phyloP scores from a whole-genome alignment of 2,329 filamentous ascomycete species.

The Colletotrichum tabaci region DNA sequence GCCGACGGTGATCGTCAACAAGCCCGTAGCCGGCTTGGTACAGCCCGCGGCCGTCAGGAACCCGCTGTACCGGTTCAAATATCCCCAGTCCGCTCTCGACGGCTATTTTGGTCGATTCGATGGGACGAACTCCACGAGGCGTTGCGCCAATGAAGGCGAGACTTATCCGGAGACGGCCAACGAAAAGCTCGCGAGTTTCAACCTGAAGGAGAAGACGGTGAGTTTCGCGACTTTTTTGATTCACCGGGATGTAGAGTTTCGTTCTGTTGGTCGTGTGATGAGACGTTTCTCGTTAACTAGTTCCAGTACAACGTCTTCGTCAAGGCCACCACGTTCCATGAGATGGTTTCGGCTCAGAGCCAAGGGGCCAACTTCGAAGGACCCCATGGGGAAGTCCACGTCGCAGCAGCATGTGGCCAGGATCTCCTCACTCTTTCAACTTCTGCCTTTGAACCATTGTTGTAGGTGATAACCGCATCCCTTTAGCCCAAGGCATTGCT shows the following conservation, averaged over 20 bases:
- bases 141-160: constrained; percentile 31
- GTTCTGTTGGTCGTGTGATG: no score
- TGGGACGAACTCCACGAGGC: constrained; percentile 30
- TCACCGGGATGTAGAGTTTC: not conserved
- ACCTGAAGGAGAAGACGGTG: constrained; percentile 60
- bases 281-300: constrained; percentile 13
- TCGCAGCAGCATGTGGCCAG: constrained; percentile 53
- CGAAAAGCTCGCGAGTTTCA: constrained; percentile 48
- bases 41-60: constrained; percentile 59
- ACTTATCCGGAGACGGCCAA: constrained; percentile 60
- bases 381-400: constrained; percentile 61
- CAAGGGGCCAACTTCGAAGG: constrained; percentile 59
- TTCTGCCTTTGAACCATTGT: constrained; percentile 63
- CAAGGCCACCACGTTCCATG: constrained; percentile 53
- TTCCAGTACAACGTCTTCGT: constrained; percentile 60
- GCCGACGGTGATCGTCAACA: constrained; percentile 56
- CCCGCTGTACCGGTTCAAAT: constrained; percentile 67
- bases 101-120: constrained; percentile 55
- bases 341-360: constrained; percentile 58
- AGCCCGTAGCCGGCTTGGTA: constrained; percentile 54
- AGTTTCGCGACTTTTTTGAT: constrained; percentile 42
- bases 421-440: constrained; percentile 56
- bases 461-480: constrained; percentile 52
- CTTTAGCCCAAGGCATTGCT: not conserved
- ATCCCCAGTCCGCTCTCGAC: constrained; percentile 57